Evolutionary conservation across 139 green algal species (phyloP).

Genomic region (Pleodorina starrii): DNA sequence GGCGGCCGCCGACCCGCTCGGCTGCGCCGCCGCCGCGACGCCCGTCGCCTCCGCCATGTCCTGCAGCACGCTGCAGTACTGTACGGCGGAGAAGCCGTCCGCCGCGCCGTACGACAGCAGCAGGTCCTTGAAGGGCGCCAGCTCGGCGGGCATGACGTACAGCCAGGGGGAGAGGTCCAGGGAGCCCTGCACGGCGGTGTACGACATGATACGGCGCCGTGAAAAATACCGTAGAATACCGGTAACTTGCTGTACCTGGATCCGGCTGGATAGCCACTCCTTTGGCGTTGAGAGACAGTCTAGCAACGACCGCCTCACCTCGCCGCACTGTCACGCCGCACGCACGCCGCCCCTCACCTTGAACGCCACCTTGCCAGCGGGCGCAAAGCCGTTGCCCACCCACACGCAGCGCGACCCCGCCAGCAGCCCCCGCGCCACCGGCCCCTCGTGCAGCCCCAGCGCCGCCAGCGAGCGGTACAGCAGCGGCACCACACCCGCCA

Average conservation of each 20-base stretch:
- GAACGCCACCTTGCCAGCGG: conserved; percentile 72
- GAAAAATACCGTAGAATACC: too few species aligned
- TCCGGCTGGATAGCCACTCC: too few species aligned
- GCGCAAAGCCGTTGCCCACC: conserved; percentile 81
- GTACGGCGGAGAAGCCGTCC: conserved; percentile 67
- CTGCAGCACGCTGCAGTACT: conserved; percentile 74
- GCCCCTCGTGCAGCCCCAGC: conserved; percentile 61
- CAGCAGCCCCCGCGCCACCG: conserved; percentile 66
- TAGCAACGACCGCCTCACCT: too few species aligned
- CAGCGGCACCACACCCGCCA: conserved; percentile 74
- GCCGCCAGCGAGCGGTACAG: conserved; percentile 67
- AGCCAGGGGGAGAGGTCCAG: conserved; percentile 81
- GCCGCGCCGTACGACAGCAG: conserved; percentile 74
- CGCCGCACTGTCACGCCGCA: too few species aligned
- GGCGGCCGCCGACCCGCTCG: not conserved
- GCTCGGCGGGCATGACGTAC: conserved; percentile 78
- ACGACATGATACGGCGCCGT: not conserved
- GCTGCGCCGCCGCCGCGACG: not conserved
- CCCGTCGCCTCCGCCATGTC: conserved; percentile 58
- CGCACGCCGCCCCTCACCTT: conserved; percentile 44
- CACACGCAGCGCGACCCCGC: conserved; percentile 72
- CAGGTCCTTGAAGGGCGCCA: conserved; percentile 80
- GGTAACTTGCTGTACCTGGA: too few species aligned
- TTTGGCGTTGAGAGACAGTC: too few species aligned
- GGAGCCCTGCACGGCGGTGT: conserved; percentile 60